These are phyloP conservation scores for Paraglomus brasilianum DNA, from an alignment of 192 early-diverging fungal species.

Conservation along the genomic window DNA sequence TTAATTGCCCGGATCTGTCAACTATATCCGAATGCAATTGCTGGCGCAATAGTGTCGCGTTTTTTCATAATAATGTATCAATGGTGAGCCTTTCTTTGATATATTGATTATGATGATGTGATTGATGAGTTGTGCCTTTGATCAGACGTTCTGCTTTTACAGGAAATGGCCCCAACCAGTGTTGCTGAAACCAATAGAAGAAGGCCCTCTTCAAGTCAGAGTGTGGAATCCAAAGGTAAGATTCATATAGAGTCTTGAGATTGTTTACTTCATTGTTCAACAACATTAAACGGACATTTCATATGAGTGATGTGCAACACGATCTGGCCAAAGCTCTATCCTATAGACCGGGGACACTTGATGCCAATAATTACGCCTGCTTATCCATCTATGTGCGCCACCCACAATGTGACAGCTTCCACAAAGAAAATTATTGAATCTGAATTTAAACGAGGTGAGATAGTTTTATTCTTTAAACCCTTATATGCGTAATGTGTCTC, in stretches of 20 bases:
- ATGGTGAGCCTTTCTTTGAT: slow-evolving; percentile 57
- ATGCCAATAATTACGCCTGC: slow-evolving; percentile 99
- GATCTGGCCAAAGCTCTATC: slow-evolving; percentile 54
- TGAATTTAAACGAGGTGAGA: slow-evolving; percentile 72
- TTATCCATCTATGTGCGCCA: slow-evolving; percentile 97
- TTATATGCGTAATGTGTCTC: too few relatives aligned
- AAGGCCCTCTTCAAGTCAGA: slow-evolving; percentile 79
- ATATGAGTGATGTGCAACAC: too few relatives aligned
- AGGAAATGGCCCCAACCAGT: slow-evolving; percentile 92
- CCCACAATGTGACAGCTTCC: slow-evolving; percentile 92
- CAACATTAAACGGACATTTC: too few relatives aligned
- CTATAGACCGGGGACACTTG: slow-evolving; percentile 73
- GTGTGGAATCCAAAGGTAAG: slow-evolving; percentile 91
- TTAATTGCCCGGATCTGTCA: slow-evolving; percentile 93
- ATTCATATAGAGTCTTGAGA: neutral
- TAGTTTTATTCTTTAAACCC: neutral
- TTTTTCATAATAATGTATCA: slow-evolving; percentile 86
- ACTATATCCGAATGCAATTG: slow-evolving; percentile 92
- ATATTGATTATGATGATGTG: neutral
- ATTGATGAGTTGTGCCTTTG: neutral
- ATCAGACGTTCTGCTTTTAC: slow-evolving; percentile 27
- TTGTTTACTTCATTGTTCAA: neutral
- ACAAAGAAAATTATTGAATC: slow-evolving; percentile 79
- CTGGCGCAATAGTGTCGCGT: slow-evolving; percentile 78
- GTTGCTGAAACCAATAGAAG: slow-evolving; percentile 81